A percentile compares a stretch with the other conserved stretches of the same genome.
Conservation (phyloP, 1,284 basidiomycete genomes). For the Leccinum angustisporum region DNA sequence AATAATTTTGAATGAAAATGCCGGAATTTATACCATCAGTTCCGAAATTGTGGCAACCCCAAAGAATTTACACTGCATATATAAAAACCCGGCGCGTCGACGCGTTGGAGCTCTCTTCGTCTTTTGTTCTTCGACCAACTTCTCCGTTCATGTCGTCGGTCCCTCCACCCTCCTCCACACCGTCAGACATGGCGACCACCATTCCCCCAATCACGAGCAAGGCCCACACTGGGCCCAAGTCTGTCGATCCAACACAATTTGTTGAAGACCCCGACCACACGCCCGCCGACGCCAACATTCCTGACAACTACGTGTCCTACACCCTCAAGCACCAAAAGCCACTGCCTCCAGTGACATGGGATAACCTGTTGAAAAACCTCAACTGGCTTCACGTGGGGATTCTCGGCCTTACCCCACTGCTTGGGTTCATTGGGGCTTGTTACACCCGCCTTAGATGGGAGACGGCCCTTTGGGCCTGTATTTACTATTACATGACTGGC, state of each 20-base stretch:
- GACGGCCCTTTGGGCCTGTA: slow-evolving; percentile 69
- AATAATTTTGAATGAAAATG: background rate
- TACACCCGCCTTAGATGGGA: slow-evolving; percentile 62
- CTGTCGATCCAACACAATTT: slow-evolving; percentile 12
- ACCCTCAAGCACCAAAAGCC: slow-evolving; percentile 77
- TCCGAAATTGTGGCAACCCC: slow-evolving; percentile 34
- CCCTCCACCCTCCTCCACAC: slow-evolving; percentile 23
- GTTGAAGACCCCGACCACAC: slow-evolving; percentile 38
- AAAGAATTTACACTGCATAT: slow-evolving; percentile 34
- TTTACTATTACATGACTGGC: slow-evolving; percentile 87
- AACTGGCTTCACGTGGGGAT: slow-evolving; percentile 68
- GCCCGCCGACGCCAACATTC: slow-evolving; percentile 68
- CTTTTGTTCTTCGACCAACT: slow-evolving; percentile 27
- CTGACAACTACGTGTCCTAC: slow-evolving; percentile 88
- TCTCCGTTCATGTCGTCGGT: slow-evolving; percentile 26
- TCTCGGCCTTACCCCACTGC: slow-evolving; percentile 69
- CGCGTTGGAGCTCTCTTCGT: slow-evolving; percentile 1
- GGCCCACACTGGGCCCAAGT: slow-evolving; percentile 1
- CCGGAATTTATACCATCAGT: slow-evolving; percentile 3
- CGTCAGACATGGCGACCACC: slow-evolving; percentile 25
- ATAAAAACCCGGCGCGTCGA: slow-evolving; percentile 22
- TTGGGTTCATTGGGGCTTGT: slow-evolving; percentile 69
- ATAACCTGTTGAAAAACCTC: slow-evolving; percentile 69
- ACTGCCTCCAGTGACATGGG: slow-evolving; percentile 74
- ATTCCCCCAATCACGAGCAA: slow-evolving; percentile 30